phyloP scores from a whole-genome alignment of 2,329 filamentous ascomycete genomes.

The Scedosporium dehoogii region DNA sequence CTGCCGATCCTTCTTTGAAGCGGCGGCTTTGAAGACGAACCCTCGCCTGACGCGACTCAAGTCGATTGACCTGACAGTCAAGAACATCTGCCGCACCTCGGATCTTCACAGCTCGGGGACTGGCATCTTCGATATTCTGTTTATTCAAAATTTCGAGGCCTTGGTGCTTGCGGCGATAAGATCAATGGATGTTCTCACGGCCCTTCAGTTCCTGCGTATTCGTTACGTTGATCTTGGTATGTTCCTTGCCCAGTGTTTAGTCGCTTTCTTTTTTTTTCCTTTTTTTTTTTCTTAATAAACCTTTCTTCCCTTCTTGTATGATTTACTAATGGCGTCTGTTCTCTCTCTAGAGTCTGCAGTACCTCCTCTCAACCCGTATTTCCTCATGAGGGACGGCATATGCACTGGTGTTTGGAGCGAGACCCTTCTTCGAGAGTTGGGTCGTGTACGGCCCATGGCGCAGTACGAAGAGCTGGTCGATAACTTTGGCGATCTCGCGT shows the following conservation, averaged over 20 bases:
- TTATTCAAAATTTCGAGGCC: conserved; percentile 61
- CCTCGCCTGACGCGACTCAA: conserved; percentile 43
- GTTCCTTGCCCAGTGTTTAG: conserved; percentile 11
- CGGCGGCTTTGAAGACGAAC: conserved; percentile 39
- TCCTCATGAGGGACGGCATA: conserved; percentile 48
- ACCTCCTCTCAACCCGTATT: conserved; percentile 64
- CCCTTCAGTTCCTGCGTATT: conserved; percentile 57
- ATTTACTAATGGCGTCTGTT: conserved; percentile 6
- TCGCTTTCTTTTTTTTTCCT: not conserved
- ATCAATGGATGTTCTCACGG: conserved; percentile 46
- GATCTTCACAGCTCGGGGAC: conserved; percentile 54
- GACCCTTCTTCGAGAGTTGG: conserved; percentile 51
- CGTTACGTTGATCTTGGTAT: conserved; percentile 63
- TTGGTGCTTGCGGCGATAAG: conserved; percentile 55
- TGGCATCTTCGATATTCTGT: conserved; percentile 61
- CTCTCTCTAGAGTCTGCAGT: conserved; percentile 50
- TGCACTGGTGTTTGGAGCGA: conserved; percentile 68
- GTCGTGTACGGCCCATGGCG: conserved; percentile 45
- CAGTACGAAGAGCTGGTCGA: conserved; percentile 54
- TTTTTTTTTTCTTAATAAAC: too few species aligned
- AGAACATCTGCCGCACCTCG: conserved; percentile 58
- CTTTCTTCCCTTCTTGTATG: not conserved
- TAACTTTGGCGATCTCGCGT: conserved; percentile 49
- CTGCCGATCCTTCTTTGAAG: conserved; percentile 58
- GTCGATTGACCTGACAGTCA: conserved; percentile 62